Base-by-base conservation (phyloP, 2,329 filamentous ascomycete genomes). In the Alternaria metachromatica region DNA sequence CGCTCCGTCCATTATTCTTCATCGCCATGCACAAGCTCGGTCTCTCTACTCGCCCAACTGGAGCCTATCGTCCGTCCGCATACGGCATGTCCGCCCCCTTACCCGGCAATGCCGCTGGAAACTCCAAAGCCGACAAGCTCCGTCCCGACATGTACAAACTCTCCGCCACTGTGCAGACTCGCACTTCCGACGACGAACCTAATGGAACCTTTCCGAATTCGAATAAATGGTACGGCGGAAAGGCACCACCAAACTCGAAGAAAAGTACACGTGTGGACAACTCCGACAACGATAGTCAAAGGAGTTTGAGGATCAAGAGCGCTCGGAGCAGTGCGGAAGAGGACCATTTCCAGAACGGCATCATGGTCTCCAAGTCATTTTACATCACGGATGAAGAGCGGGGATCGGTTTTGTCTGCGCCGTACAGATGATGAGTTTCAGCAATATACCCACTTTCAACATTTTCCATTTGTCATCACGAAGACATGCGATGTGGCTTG, bases 1-100 rank as follows among this genome's bases (percentile, higher is more conserved):
- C 78, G 3, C 70, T 79, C 4, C 77, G 77, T 28, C 78, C 78
- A 3, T 73, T 80, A 28, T 73, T 79, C 60, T 66, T 68, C 26
- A 56, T 77, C 45, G 64, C 71, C 41, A 67, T 73, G 59, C 56
- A 64, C 55, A 68, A 67, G 20, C 63, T 77, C 9, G 75, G 76
- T n/a, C 55, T 77, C 44, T 64, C 69, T 2, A 72, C 72, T 0
- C 64, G 64, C n/a, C 66, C 70, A 5, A 67, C 72, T 4, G 69
- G 37, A 18, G 37, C 62, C 12, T 51, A 60, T n/a, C 67, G 67
- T 8, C 73, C 69, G 2, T 75, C 70, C 13, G 66, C 65, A 5
- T 75, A 75, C 48, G 73, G 69, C 28, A 59, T 66, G 21, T 67
- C 65, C 3, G 68, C 65, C 5, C 69, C 69, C 2, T 33, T 60